phyloP scores from a whole-genome alignment of 1,139 yeast species.

The Pichia sp. region DNA sequence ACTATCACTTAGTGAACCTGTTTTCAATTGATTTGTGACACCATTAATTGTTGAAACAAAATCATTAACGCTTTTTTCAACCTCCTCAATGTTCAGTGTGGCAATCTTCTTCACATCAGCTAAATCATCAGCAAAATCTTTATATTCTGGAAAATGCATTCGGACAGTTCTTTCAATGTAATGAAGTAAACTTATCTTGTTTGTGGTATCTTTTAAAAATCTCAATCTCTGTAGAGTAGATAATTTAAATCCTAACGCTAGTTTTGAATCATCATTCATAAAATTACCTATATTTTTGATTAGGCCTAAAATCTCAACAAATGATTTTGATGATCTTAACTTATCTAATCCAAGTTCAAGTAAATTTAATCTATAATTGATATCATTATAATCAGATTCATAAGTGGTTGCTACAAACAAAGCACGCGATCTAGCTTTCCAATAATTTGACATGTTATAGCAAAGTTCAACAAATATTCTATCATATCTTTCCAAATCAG shows the following conservation, averaged over 20 bases:
- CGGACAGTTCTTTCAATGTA: constrained; percentile 80
- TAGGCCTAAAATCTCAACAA: constrained; percentile 64
- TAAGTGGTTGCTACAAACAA: constrained; percentile 61
- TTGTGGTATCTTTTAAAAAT: constrained; percentile 78
- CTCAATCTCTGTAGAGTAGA: constrained; percentile 78
- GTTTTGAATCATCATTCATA: constrained; percentile 80
- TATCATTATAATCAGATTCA: constrained; percentile 67
- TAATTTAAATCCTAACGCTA: constrained; percentile 78
- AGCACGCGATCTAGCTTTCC: constrained; percentile 84
- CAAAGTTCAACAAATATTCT: constrained; percentile 71
- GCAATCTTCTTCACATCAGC: constrained; percentile 55
- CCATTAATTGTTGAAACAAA: constrained; percentile 49
- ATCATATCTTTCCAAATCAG: constrained; percentile 73
- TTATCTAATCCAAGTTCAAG: constrained; percentile 64
- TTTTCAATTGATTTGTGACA: constrained; percentile 50
- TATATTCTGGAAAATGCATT: constrained; percentile 68
- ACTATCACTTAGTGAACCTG: constrained; percentile 72
- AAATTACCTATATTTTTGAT: constrained; percentile 85
- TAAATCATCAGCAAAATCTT: constrained; percentile 73
- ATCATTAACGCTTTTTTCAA: constrained; percentile 65
- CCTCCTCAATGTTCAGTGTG: constrained; percentile 69
- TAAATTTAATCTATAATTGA: constrained; percentile 53
- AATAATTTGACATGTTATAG: constrained; percentile 71
- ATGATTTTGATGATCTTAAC: constrained; percentile 55
- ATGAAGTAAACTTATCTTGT: constrained; percentile 76